Conservation (phyloP, 1,139 yeast genomes). For the Geotrichum phurueaensis region DNA sequence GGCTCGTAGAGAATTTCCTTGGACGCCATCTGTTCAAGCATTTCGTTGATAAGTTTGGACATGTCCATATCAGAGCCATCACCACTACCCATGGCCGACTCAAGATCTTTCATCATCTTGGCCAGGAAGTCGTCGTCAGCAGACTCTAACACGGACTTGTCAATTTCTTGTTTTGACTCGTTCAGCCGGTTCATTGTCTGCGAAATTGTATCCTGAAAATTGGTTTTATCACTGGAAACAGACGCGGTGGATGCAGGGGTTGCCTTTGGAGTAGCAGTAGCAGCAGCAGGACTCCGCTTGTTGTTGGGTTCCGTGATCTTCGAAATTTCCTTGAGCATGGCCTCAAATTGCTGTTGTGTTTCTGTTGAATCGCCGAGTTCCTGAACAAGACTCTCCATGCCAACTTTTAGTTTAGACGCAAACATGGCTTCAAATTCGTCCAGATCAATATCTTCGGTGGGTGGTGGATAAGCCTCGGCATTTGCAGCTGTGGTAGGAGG, state of each 20-base stretch:
- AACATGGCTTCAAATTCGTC: conserved; percentile 46
- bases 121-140: conserved; percentile 38
- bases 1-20: conserved; percentile 88
- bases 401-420: conserved; percentile 35
- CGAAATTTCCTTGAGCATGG: conserved; percentile 45
- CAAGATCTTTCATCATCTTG: conserved; percentile 51
- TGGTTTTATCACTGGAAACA: conserved; percentile 28
- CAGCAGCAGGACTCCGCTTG: conserved; percentile 10
- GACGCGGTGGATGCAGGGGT: conserved; percentile 14
- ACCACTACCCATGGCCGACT: conserved; percentile 49
- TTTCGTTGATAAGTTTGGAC: conserved; percentile 62
- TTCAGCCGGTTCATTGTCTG: conserved; percentile 72
- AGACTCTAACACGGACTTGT: conserved; percentile 54
- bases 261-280: conserved; percentile 13
- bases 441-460: conserved; percentile 20
- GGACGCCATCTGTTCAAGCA: conserved; percentile 78
- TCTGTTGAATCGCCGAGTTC: conserved; percentile 61
- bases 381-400: conserved; percentile 44
- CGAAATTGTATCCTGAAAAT: conserved; percentile 71
- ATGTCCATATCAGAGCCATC: conserved; percentile 48
- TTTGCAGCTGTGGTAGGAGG: conserved; percentile 18
- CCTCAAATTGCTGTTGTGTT: conserved; percentile 52
- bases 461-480: neutral
- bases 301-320: conserved; percentile 33
- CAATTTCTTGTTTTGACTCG: conserved; percentile 48